Evolutionary conservation across 2,329 filamentous ascomycete genomes (phyloP), one percentile per base, ranked within the genome.

Genomic region (Penicillium sp.): DNA sequence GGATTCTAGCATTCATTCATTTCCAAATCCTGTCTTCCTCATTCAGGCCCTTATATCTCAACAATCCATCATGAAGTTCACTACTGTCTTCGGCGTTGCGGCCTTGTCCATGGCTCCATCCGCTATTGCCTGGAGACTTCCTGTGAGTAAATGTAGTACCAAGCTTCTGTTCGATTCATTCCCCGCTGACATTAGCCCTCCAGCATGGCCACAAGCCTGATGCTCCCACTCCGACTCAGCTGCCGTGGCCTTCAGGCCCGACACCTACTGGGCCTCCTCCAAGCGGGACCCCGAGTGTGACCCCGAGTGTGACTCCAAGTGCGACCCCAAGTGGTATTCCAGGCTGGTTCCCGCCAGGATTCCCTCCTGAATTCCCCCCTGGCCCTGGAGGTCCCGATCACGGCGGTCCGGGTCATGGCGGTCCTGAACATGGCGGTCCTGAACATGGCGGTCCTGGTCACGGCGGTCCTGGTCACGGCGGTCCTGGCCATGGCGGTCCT

Each of bases 61-160:
- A 50, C 44, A 29, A 27, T 52, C 50, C 53, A 64, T 30, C 40
- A 67, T 68, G 65, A 68, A 65, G 58, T 47, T 59, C 46, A 58
- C 59, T 44, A 34, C 60, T 57, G 29, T 58, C 40, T 38, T 65
- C 41, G 61, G 59, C 48, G 43, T 58, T 52, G 57, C 58, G 38
- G 57, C 56, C 47, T 52, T 65, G 34, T 54, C 42, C 43, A 37
- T 66, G 43, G 51, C 55, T 43, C 57, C 58, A 12, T 58, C 58
- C 36, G 57, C 58, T 18, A 48, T 55, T 12, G 53, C 58, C 45
- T 55, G 51, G 41, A 48, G 52, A 31, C 46, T 54, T 33, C 47
- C 59, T 46, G 49, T 52, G 19, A 19, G 51, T 50, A 43, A 30
- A 30, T 28, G 28, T 14, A 12, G 13, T 34, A n/a, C 10, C 28